A percentile compares a stretch with the other conserved stretches of the same genome.
Evolutionary conservation across 495 filamentous ascomycete genomes (phyloP).

Genomic region (Neurospora sublineolata): DNA sequence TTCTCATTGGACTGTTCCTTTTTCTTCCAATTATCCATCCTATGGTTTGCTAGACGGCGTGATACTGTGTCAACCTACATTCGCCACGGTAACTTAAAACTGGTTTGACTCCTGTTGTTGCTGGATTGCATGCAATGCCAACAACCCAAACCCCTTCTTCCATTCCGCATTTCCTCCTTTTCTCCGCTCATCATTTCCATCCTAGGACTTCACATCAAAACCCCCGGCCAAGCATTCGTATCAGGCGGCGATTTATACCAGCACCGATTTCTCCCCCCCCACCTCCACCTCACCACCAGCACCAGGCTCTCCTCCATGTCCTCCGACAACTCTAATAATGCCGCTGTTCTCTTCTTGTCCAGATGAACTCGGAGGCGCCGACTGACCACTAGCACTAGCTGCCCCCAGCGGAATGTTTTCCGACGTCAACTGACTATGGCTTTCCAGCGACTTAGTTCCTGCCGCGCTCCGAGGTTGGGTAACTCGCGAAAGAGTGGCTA

Average conservation of each 20-base stretch:
- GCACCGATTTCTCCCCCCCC: background rate
- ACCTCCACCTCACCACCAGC: background rate
- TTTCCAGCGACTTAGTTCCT: background rate
- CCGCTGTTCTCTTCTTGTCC: background rate
- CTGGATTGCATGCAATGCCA: background rate
- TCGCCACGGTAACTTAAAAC: no score
- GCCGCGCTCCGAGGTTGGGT: constrained; percentile 6
- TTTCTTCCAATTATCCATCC: no score
- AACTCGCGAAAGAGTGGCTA: constrained; percentile 20
- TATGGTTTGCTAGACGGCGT: no score
- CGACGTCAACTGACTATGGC: background rate
- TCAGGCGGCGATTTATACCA: background rate
- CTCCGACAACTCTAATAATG: background rate
- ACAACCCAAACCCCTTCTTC: background rate
- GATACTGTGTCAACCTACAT: no score
- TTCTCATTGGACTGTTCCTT: no score
- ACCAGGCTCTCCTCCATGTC: background rate
- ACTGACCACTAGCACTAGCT: background rate
- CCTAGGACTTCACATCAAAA: background rate
- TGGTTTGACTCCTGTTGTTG: no score
- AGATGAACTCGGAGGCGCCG: background rate
- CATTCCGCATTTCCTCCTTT: background rate
- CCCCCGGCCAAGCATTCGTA: background rate
- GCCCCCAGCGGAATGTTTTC: background rate
- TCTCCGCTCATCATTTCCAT: no score